These are phyloP conservation scores for Pseudevernia furfuracea DNA, from an alignment of 495 filamentous ascomycete genomes.

Conservation along the genomic window DNA sequence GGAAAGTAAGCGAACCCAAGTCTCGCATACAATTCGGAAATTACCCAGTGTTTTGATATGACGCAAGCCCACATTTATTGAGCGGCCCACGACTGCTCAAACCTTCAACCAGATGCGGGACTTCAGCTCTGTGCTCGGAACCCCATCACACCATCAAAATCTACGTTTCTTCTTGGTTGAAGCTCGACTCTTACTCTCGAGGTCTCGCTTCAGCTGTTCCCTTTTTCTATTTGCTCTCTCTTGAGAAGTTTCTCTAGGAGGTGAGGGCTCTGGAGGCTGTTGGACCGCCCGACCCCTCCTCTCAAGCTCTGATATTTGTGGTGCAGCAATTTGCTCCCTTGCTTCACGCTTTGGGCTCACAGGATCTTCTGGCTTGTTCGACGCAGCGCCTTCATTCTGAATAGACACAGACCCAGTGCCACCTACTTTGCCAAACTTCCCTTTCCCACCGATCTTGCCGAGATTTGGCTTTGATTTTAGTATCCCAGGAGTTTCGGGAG, in stretches of 20 bases:
- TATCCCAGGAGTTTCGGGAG: not conserved
- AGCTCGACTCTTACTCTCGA: conserved; percentile 58
- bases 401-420: conserved; percentile 4
- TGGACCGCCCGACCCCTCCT: conserved; percentile 30
- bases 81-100: not conserved
- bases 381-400: not conserved
- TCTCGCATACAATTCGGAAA: not conserved
- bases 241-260: conserved; percentile 26
- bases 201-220: conserved; percentile 53
- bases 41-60: not conserved
- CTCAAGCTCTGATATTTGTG: conserved; percentile 25
- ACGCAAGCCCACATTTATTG: not conserved
- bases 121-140: not conserved
- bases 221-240: conserved; percentile 58
- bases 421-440: conserved; percentile 11
- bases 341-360: not conserved
- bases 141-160: conserved; percentile 36
- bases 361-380: not conserved
- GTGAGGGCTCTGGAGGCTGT: not conserved
- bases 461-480: conserved; percentile 25
- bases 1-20: not conserved
- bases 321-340: not conserved
- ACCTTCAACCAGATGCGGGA: not conserved
- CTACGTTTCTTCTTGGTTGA: conserved; percentile 60
- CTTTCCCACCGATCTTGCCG: conserved; percentile 26